Conservation (phyloP, 176 grass and related monocot genomes). For the Avena atlantica region DNA sequence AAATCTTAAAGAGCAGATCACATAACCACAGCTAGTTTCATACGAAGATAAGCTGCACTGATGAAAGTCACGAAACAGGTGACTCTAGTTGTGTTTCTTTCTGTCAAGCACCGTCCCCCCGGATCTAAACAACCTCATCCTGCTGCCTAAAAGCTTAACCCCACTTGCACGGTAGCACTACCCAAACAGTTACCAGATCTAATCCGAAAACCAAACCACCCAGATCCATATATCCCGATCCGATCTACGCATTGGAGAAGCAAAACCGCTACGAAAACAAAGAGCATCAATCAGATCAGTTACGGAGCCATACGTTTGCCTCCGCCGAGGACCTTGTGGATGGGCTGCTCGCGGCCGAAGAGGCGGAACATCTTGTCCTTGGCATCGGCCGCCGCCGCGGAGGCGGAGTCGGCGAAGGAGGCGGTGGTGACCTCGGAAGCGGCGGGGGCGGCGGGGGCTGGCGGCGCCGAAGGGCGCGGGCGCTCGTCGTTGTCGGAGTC, state of each 20-base stretch:
- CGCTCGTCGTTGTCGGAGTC: constrained; percentile 69
- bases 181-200: constrained; percentile 38
- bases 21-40: neutral
- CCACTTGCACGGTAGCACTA: neutral
- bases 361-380: constrained; percentile 81
- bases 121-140: constrained; percentile 3
- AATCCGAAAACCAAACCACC: neutral
- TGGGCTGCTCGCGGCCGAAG: constrained; percentile 82
- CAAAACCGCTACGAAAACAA: neutral
- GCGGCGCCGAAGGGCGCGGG: constrained; percentile 37
- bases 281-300: neutral
- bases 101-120: too few relatives aligned
- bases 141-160: neutral
- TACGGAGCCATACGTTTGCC: constrained; percentile 71
- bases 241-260: constrained; percentile 44
- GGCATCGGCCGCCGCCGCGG: constrained; percentile 31
- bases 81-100: neutral
- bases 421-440: constrained; percentile 31
- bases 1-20: neutral
- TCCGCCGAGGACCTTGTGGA: constrained; percentile 84
- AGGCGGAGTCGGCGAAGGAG: constrained; percentile 43
- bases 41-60: neutral
- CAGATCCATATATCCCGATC: constrained; percentile 49
- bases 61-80: neutral
- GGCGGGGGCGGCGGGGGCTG: neutral